Evolutionary conservation across 148 eudicot species (phyloP).

Genomic region (Simmondsia chinensis): DNA sequence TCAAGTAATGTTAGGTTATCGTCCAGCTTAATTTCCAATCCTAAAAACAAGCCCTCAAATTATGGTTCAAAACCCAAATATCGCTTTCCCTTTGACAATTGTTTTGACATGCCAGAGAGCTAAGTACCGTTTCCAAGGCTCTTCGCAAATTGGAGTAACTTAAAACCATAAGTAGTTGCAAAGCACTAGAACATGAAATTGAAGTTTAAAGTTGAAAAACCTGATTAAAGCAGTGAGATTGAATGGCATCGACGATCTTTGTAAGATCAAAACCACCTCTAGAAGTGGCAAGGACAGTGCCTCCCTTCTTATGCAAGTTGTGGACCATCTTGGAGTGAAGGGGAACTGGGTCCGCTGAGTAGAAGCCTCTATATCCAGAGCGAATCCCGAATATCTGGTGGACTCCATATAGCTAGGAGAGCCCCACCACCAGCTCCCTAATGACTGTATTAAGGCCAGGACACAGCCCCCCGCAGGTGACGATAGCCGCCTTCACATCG

Average conservation of each 20-base stretch:
- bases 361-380: constrained; percentile 60
- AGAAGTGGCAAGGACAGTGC: constrained; percentile 58
- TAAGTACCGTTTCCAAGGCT: too few relatives aligned
- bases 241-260: constrained; percentile 46
- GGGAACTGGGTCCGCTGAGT: constrained; percentile 24
- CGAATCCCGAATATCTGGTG: constrained; percentile 36
- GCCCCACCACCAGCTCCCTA: constrained; percentile 77
- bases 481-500: constrained; percentile 51
- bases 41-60: too few relatives aligned
- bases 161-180: too few relatives aligned
- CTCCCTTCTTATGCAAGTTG: constrained; percentile 62
- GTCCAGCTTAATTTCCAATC: too few relatives aligned
- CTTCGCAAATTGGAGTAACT: too few relatives aligned
- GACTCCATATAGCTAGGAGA: constrained; percentile 60
- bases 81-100: too few relatives aligned
- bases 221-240: constrained; percentile 46
- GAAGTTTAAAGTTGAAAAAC: too few relatives aligned
- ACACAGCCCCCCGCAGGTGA: constrained; percentile 75
- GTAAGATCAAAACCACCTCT: constrained; percentile 65
- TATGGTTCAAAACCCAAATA: too few relatives aligned
- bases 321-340: constrained; percentile 49
- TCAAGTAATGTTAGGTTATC: too few relatives aligned
- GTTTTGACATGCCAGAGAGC: too few relatives aligned
- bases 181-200: too few relatives aligned
- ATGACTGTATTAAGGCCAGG: constrained; percentile 80